Evolutionary conservation across 192 early-diverging fungal species (phyloP).

Genomic region (Fimicolochytrium jonesii): DNA sequence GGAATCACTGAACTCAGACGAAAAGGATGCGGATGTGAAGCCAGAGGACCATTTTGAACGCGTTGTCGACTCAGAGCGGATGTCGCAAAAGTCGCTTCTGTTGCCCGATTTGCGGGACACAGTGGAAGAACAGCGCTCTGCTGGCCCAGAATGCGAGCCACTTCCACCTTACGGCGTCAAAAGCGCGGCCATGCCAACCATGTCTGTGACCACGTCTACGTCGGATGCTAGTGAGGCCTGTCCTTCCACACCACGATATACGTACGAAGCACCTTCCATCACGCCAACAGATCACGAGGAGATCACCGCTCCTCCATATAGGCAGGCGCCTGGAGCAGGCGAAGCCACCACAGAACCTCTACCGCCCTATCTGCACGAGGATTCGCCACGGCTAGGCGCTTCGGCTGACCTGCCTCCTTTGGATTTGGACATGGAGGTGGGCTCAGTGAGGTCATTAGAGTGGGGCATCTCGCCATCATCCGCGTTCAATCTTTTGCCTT

Average conservation of each 20-base stretch:
- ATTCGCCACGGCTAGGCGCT: not conserved
- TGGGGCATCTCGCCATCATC: not conserved
- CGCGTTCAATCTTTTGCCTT: not conserved
- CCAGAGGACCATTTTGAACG: no score
- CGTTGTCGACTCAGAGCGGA: no score
- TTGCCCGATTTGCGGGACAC: not conserved
- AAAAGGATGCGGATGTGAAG: not conserved
- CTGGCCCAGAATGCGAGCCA: not conserved
- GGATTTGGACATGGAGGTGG: no score
- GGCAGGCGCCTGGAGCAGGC: not conserved
- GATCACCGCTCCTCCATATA: constrained; percentile 7
- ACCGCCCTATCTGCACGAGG: constrained; percentile 5
- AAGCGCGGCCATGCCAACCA: not conserved
- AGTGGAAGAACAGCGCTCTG: not conserved
- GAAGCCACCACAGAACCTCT: constrained; percentile 1
- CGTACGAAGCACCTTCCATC: not conserved
- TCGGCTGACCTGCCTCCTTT: not conserved
- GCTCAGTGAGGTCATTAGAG: no score
- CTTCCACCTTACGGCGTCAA: not conserved
- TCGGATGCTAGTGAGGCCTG: no score
- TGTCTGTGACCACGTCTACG: no score
- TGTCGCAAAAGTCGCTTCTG: no score
- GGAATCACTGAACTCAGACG: not conserved
- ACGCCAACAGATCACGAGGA: no score
- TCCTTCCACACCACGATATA: no score